phyloP scores from a whole-genome alignment of 495 filamentous ascomycete species.

The Lindgomyces ingoldianus region DNA sequence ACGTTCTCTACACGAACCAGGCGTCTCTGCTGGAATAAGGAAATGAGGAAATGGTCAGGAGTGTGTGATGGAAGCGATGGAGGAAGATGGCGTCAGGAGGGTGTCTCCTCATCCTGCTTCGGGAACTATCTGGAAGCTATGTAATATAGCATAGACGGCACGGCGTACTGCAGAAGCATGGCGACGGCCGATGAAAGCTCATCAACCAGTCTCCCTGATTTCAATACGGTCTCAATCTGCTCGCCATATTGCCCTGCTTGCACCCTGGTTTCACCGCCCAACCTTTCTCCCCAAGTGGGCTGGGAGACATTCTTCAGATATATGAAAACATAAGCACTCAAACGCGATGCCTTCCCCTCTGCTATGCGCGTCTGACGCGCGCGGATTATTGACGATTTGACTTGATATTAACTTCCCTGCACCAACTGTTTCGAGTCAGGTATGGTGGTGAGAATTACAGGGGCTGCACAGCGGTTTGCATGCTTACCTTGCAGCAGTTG shows the following conservation, averaged over 20 bases:
- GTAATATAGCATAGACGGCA: slow-evolving; percentile 26
- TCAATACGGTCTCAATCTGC: slow-evolving; percentile 6
- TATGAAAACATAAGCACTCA: slow-evolving; percentile 15
- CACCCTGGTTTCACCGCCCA: slow-evolving; percentile 19
- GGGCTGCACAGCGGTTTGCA: slow-evolving; percentile 13
- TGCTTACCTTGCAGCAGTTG: slow-evolving; percentile 7
- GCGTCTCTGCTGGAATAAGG: slow-evolving; percentile 89
- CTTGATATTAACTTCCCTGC: not conserved
- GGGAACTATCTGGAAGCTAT: slow-evolving; percentile 5
- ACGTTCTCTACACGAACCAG: slow-evolving; percentile 96
- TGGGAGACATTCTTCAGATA: slow-evolving; percentile 13
- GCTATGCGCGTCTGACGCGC: slow-evolving; percentile 8
- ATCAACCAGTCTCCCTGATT: not conserved
- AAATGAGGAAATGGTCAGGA: slow-evolving; percentile 56
- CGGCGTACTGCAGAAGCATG: not conserved
- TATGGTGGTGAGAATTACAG: not conserved
- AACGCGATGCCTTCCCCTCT: not conserved
- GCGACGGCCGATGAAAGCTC: slow-evolving; percentile 1
- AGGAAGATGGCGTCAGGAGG: too few relatives aligned
- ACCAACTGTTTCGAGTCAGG: slow-evolving; percentile 10
- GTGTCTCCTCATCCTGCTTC: too few relatives aligned
- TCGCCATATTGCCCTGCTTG: not conserved
- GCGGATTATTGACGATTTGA: not conserved
- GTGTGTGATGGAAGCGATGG: not conserved
- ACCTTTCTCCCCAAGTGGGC: not conserved